Evolutionary conservation across 1,284 basidiomycete species (phyloP).

Genomic region (Microbotryum intermedium): DNA sequence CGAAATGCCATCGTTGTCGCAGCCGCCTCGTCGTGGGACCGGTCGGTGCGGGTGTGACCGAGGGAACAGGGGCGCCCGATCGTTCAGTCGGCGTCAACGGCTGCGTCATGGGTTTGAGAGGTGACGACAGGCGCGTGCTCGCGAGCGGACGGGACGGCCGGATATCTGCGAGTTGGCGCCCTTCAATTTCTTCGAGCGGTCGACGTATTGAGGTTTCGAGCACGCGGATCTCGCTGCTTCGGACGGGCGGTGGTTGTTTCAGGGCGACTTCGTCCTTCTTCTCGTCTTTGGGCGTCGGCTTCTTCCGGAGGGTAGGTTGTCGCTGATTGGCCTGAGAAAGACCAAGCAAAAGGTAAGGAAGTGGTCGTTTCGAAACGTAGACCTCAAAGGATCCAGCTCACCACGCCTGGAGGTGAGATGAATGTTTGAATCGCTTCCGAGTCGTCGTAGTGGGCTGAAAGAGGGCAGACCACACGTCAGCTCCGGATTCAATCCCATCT

Average conservation of each 20-base stretch:
- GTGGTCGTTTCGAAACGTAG: not conserved
- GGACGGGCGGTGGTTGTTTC: not conserved
- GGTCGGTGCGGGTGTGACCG: constrained; percentile 1
- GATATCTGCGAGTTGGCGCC: constrained; percentile 1
- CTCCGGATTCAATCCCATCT: constrained; percentile 34
- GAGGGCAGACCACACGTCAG: not conserved
- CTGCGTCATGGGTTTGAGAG: constrained; percentile 19
- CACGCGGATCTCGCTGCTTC: constrained; percentile 20
- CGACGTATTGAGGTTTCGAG: constrained; percentile 19
- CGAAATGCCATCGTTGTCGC: constrained; percentile 81
- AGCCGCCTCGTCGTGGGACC: constrained; percentile 13
- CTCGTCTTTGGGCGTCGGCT: not conserved
- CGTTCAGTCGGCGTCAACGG: constrained; percentile 26
- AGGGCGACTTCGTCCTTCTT: constrained; percentile 3
- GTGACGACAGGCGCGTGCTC: constrained; percentile 21
- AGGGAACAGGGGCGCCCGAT: not conserved
- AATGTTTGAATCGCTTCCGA: constrained; percentile 27
- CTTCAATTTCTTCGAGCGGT: constrained; percentile 13
- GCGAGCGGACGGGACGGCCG: constrained; percentile 7
- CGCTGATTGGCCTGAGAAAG: constrained; percentile 15
- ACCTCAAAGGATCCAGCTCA: not conserved
- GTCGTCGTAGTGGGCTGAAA: constrained; percentile 22
- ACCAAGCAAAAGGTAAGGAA: not conserved
- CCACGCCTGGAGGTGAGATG: constrained; percentile 19
- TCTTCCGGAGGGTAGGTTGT: constrained; percentile 19